Conservation (phyloP, 2,329 filamentous ascomycete genomes). For the Madurella mycetomatis region DNA sequence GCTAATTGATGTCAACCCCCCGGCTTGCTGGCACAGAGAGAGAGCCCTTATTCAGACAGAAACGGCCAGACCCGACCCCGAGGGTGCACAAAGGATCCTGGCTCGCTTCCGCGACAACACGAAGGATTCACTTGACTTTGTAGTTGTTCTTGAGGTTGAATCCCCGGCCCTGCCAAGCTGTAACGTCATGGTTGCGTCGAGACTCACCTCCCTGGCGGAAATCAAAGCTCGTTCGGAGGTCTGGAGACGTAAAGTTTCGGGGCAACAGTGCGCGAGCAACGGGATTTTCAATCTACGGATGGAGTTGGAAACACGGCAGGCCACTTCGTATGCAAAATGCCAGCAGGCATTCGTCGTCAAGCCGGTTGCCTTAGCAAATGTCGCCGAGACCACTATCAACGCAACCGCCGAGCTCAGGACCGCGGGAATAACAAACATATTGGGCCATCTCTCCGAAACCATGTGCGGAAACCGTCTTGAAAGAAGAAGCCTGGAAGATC, state of each 20-base stretch:
- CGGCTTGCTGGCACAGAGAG: conserved; percentile 4
- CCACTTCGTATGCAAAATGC: background rate
- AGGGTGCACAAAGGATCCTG: background rate
- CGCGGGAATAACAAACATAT: background rate
- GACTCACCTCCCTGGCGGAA: background rate
- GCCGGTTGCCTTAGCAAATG: background rate
- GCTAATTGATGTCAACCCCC: conserved; percentile 1
- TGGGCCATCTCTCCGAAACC: background rate
- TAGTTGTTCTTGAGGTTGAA: background rate
- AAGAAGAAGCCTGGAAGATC: no score
- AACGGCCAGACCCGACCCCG: background rate
- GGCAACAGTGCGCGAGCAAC: background rate
- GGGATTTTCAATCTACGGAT: background rate
- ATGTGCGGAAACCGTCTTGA: background rate
- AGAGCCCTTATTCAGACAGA: conserved; percentile 1
- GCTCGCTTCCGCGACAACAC: conserved; percentile 1
- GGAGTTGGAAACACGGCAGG: background rate
- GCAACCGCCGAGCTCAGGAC: background rate
- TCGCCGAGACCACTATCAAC: background rate
- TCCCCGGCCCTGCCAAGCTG: background rate
- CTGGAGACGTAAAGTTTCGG: background rate
- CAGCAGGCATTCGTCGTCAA: conserved; percentile 1
- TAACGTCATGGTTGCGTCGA: conserved; percentile 3
- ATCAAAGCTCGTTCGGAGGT: background rate
- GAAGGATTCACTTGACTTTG: background rate